Conservation (phyloP, 805 yeast species). For the Wickerhamiella musiphila region DNA sequence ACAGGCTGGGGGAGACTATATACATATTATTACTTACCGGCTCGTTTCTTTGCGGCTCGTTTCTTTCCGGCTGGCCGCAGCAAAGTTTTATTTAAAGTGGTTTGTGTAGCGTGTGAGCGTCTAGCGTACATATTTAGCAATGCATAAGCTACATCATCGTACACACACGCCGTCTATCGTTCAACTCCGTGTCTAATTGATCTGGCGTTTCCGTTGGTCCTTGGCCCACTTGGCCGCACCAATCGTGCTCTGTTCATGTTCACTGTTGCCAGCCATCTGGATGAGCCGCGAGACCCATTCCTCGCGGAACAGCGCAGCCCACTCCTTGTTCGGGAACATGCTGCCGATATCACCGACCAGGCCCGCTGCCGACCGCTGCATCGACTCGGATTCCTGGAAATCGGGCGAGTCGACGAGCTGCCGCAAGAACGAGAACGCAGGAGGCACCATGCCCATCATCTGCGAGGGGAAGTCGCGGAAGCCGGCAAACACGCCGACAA, state of each 20-base stretch:
- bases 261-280: constrained; percentile 48
- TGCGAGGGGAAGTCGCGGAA: constrained; percentile 49
- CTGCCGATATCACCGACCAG: constrained; percentile 83
- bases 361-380: constrained; percentile 74
- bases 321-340: constrained; percentile 64
- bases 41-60: no score
- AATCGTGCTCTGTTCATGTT: constrained; percentile 48
- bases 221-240: constrained; percentile 98
- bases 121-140: no score
- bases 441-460: constrained; percentile 45
- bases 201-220: constrained; percentile 49
- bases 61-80: no score
- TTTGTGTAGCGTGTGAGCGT: no score
- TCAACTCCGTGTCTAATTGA: no score
- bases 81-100: no score
- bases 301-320: constrained; percentile 46
- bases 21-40: no score
- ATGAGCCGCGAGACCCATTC: constrained; percentile 70
- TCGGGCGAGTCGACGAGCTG: constrained; percentile 41
- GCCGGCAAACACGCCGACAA: constrained; percentile 92
- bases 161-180: no score
- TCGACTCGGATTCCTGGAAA: constrained; percentile 45
- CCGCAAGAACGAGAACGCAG: constrained; percentile 54
- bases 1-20: no score
- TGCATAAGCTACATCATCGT: no score